Evolutionary conservation across 2,329 filamentous ascomycete species (phyloP).

Genomic region (Karstenula rhodostoma): DNA sequence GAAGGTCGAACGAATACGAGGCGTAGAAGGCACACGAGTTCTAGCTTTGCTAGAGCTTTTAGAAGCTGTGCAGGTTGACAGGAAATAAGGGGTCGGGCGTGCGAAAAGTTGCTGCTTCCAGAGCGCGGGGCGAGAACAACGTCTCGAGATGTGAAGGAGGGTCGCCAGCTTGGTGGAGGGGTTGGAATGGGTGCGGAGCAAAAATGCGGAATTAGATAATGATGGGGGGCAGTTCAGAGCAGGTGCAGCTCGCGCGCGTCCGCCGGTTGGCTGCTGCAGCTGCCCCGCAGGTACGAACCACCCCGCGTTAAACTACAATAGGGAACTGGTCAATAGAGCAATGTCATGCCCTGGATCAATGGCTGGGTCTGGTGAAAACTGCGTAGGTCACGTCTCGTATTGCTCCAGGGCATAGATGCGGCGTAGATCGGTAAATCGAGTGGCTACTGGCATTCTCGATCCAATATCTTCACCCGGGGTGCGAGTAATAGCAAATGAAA

Average conservation of each 20-base stretch:
- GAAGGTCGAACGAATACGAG: slow-evolving; percentile 26
- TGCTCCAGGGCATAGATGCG: not conserved
- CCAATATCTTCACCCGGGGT: not conserved
- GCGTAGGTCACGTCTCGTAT: not conserved
- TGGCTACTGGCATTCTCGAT: not conserved
- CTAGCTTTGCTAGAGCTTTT: slow-evolving; percentile 25
- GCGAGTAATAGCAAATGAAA: not conserved
- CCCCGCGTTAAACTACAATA: slow-evolving; percentile 16
- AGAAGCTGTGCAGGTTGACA: slow-evolving; percentile 21
- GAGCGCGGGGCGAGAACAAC: slow-evolving; percentile 43
- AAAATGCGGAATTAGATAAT: slow-evolving; percentile 19
- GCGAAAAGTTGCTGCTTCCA: slow-evolving; percentile 31
- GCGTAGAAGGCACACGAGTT: slow-evolving; percentile 30
- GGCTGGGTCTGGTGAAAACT: not conserved
- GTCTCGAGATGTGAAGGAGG: slow-evolving; percentile 41
- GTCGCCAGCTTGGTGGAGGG: slow-evolving; percentile 42
- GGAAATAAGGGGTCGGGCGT: slow-evolving; percentile 22
- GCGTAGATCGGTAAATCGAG: not conserved
- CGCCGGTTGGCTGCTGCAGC: slow-evolving; percentile 22
- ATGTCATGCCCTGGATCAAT: not conserved
- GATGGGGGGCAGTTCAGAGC: slow-evolving; percentile 1
- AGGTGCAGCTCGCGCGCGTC: slow-evolving; percentile 18
- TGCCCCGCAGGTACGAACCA: slow-evolving; percentile 1
- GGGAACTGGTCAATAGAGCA: slow-evolving; percentile 1
- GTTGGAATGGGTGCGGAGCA: slow-evolving; percentile 20